These are phyloP conservation scores for Begonia loranthoides DNA, from an alignment of 306 rosid species.

Conservation along the genomic window DNA sequence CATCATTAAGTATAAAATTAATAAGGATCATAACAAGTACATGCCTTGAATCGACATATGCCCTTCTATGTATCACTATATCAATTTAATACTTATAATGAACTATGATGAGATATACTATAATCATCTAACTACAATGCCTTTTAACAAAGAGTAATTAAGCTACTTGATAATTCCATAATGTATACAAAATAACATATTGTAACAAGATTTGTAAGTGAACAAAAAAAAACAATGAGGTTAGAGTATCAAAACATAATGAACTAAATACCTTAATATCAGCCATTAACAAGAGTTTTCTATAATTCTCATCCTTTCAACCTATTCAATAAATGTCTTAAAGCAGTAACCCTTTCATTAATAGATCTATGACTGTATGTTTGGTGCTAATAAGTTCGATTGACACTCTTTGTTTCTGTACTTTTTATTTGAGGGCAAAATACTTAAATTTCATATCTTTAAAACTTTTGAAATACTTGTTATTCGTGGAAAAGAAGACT, in stretches of 20 bases:
- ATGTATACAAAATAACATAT: too few relatives aligned
- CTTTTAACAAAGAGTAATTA: too few relatives aligned
- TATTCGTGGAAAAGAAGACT: neutral
- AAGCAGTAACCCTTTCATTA: neutral
- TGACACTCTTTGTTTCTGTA: neutral
- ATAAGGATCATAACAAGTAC: too few relatives aligned
- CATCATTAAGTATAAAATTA: too few relatives aligned
- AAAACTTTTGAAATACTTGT: neutral
- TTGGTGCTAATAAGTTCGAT: neutral
- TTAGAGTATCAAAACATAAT: neutral
- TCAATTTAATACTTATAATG: too few relatives aligned
- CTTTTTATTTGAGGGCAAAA: neutral
- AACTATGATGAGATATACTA: too few relatives aligned
- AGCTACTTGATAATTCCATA: too few relatives aligned
- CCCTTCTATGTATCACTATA: too few relatives aligned
- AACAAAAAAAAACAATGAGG: too few relatives aligned
- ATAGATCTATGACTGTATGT: neutral
- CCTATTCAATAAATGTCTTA: neutral
- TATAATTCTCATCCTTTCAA: neutral
- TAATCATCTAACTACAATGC: too few relatives aligned
- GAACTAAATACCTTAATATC: neutral
- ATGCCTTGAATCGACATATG: too few relatives aligned
- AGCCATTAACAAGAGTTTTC: neutral
- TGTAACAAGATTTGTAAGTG: too few relatives aligned
- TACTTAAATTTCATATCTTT: neutral